Evolutionary conservation across 2,329 filamentous ascomycete species (phyloP).

Genomic region (Fusarium sp.): DNA sequence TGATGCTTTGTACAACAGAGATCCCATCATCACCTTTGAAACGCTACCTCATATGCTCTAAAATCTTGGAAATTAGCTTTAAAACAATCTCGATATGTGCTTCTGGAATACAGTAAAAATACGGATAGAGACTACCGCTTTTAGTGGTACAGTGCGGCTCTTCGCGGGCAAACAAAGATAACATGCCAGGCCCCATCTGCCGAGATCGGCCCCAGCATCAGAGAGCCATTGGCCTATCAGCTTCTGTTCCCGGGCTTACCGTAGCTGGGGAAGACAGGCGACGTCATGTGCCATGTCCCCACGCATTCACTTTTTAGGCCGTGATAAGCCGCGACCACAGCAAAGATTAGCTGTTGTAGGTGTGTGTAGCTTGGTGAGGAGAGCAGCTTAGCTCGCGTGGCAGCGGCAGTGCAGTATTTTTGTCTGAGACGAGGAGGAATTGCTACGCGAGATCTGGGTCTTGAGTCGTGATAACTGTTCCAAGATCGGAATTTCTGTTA

Average conservation of each 20-base stretch:
- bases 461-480: slow-evolving; percentile 20
- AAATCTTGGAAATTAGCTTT: background rate
- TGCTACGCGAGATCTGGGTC: slow-evolving; percentile 12
- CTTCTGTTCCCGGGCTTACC: background rate
- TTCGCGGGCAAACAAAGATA: slow-evolving; percentile 35
- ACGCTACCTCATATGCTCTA: background rate
- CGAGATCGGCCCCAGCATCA: slow-evolving; percentile 35
- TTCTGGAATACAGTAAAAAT: background rate
- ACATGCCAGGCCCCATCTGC: slow-evolving; percentile 16
- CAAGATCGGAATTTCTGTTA: slow-evolving; percentile 26
- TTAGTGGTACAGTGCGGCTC: slow-evolving; percentile 36
- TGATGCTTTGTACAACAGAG: background rate
- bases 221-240: slow-evolving; percentile 39
- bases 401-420: slow-evolving; percentile 4
- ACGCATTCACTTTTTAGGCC: slow-evolving; percentile 35
- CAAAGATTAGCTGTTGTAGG: slow-evolving; percentile 13
- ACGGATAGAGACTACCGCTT: background rate
- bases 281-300: slow-evolving; percentile 39
- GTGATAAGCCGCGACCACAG: slow-evolving; percentile 43
- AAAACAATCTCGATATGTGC: background rate
- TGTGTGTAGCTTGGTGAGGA: slow-evolving; percentile 2
- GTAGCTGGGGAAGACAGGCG: slow-evolving; percentile 23
- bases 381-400: slow-evolving; percentile 16
- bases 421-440: background rate
- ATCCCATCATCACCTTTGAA: background rate